A percentile compares a stretch with the other conserved stretches of the same genome.
Conservation (phyloP, 208 protist genomes). For the Wallacemonas sp. region DNA sequence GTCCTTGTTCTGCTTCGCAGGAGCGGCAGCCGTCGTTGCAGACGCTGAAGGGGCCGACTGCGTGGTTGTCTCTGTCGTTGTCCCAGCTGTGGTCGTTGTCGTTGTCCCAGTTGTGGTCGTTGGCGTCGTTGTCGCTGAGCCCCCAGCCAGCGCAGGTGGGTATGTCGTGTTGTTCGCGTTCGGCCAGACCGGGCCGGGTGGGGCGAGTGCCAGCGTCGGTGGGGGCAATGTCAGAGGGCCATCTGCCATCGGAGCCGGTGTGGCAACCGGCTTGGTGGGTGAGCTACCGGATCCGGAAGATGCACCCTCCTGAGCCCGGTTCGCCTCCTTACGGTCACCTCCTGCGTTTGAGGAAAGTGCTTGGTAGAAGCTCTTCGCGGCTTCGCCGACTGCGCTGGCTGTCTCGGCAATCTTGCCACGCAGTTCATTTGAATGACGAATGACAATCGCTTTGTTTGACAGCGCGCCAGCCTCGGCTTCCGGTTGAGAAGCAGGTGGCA, state of each 20-base stretch:
- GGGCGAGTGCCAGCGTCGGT: not conserved
- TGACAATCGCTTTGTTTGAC: conserved; percentile 48
- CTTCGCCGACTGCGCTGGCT: conserved; percentile 24
- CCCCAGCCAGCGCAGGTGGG: too few relatives aligned
- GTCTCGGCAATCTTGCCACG: conserved; percentile 24
- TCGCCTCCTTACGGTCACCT: too few relatives aligned
- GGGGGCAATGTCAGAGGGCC: not conserved
- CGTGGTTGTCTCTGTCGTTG: not conserved
- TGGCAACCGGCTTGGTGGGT: not conserved
- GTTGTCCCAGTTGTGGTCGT: not conserved
- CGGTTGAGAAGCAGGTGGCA: not conserved
- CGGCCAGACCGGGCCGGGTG: not conserved
- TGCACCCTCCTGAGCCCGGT: not conserved
- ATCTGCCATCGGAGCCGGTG: not conserved
- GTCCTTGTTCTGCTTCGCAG: not conserved
- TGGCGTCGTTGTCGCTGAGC: not conserved
- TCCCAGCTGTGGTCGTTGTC: not conserved
- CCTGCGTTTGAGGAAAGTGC: conserved; percentile 13
- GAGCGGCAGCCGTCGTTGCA: conserved; percentile 1
- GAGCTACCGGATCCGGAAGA: not conserved
- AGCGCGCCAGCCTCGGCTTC: conserved; percentile 14
- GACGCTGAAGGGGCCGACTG: conserved; percentile 2
- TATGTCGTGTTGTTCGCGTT: too few relatives aligned
- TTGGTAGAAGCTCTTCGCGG: conserved; percentile 21
- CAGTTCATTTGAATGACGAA: conserved; percentile 57